A percentile compares a stretch with the other conserved stretches of the same genome.
phyloP scores from a whole-genome alignment of 106 monocot species.

The Triglochin maritima region DNA sequence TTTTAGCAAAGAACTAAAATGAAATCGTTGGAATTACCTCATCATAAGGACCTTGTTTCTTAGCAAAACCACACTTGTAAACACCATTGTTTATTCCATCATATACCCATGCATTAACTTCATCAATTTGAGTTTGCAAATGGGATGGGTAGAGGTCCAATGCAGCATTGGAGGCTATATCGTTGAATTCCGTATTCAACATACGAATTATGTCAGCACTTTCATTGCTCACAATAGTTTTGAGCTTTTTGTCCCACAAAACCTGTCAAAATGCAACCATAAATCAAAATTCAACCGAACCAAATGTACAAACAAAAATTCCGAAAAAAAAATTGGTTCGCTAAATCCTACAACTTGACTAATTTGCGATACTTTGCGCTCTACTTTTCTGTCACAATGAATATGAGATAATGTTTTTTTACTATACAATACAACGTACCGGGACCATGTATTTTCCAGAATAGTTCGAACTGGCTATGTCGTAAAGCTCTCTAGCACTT shows the following conservation, averaged over 20 bases:
- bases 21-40: conserved; percentile 37
- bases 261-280: conserved; percentile 30
- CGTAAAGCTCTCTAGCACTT: conserved; percentile 77
- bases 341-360: too few relatives aligned
- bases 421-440: conserved; percentile 29
- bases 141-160: conserved; percentile 75
- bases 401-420: too few relatives aligned
- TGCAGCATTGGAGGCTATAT: conserved; percentile 64
- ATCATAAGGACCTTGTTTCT: conserved; percentile 82
- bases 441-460: conserved; percentile 91
- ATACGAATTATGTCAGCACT: conserved; percentile 88
- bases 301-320: too few relatives aligned
- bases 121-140: conserved; percentile 48
- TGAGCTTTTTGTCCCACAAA: conserved; percentile 89
- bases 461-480: conserved; percentile 77
- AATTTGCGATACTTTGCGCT: too few relatives aligned
- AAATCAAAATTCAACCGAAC: too few relatives aligned
- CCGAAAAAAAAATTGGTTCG: too few relatives aligned
- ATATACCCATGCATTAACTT: conserved; percentile 83
- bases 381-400: too few relatives aligned
- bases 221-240: conserved; percentile 91
- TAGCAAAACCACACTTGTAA: conserved; percentile 90
- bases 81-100: conserved; percentile 92
- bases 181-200: conserved; percentile 86
- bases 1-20: background rate